Base-by-base conservation (phyloP, 1,284 basidiomycete species). In the Golubevia sp. region DNA sequence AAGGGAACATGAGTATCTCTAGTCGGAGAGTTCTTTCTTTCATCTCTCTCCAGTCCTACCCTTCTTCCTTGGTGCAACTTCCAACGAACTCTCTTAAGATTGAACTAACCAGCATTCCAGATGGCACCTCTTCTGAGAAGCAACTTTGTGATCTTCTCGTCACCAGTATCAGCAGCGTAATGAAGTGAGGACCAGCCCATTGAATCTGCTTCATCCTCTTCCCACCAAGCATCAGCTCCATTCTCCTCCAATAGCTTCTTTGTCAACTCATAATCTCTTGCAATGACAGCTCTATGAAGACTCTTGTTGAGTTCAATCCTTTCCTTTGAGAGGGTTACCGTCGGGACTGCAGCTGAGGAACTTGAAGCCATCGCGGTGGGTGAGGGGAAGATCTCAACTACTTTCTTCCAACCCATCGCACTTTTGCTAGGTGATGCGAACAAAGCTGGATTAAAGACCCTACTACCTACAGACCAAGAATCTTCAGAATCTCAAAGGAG, bases 211-310 rank as follows among this genome's bases (percentile, higher is more conserved):
- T 88, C 88, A 56, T 90, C 89, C 79, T 91, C 91, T 84, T 95
- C 92, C 83, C 90, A 95, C 95, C 96, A 99, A 53, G 93, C 87
- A 1, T 95, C 94, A 1, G 92, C 92, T 21, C 89, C 91, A n/a
- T 85, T 84, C 20, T 90, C 87, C 71, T 94, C 87, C 26, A 91
- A 82, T 11, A 77, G 77, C 66, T 87, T 44, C 30, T 34, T 34
- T 34, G 30, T 34, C 30, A 34, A 34, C 4, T 34, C 38, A 44
- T 44, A 44, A 44, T 44, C 38, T 44, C 38, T 44, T 44, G 38
- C 38, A 44, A 44, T 44, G 18, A 44, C 18, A 13, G 38, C 38
- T 18, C 18, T 44, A 18, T 44, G 38, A 44, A 44, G 38, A 8
- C 11, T 13, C 18, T 44, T 44, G 38, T 44, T 44, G 38, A 44